phyloP scores from a whole-genome alignment of 2,329 filamentous ascomycete species.

The Helotiales sp. region DNA sequence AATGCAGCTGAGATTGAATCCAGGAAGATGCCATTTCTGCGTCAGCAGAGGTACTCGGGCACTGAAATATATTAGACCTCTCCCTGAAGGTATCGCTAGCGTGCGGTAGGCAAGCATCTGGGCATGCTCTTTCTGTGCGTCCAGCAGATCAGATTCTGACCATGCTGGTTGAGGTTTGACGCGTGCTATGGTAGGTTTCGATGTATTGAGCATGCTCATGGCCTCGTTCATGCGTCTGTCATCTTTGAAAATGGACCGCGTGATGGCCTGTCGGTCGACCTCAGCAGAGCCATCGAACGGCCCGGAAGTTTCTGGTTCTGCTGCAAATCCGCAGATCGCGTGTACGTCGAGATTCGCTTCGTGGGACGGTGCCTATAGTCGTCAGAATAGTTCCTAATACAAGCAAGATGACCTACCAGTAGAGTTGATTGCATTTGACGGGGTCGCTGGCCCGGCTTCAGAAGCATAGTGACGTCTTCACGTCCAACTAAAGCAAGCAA shows the following conservation, averaged over 20 bases:
- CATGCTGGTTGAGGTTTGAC: constrained; percentile 73
- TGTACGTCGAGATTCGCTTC: constrained; percentile 72
- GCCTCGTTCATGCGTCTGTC: constrained; percentile 89
- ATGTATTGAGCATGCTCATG: constrained; percentile 79
- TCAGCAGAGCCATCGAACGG: constrained; percentile 78
- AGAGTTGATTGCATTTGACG: constrained; percentile 27
- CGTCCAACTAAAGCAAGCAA: constrained; percentile 77
- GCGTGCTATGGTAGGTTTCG: constrained; percentile 75
- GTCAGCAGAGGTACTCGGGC: constrained; percentile 86
- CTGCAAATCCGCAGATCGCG: constrained; percentile 65
- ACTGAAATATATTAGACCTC: constrained; percentile 85
- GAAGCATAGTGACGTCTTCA: constrained; percentile 73
- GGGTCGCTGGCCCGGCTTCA: constrained; percentile 47
- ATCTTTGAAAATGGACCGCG: constrained; percentile 84
- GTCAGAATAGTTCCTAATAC: constrained; percentile 14
- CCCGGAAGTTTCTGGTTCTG: constrained; percentile 58
- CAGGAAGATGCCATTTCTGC: constrained; percentile 84
- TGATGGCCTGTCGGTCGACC: constrained; percentile 79
- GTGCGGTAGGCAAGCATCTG: constrained; percentile 85
- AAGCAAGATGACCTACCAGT: constrained; percentile 22
- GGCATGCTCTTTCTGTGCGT: constrained; percentile 88
- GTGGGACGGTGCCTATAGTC: constrained; percentile 57
- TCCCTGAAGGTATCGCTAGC: constrained; percentile 82
- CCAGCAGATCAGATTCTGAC: constrained; percentile 83
- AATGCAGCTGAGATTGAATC: constrained; percentile 88